phyloP scores from a whole-genome alignment of 139 green algal species.

The Auxenochlorella protothecoides region DNA sequence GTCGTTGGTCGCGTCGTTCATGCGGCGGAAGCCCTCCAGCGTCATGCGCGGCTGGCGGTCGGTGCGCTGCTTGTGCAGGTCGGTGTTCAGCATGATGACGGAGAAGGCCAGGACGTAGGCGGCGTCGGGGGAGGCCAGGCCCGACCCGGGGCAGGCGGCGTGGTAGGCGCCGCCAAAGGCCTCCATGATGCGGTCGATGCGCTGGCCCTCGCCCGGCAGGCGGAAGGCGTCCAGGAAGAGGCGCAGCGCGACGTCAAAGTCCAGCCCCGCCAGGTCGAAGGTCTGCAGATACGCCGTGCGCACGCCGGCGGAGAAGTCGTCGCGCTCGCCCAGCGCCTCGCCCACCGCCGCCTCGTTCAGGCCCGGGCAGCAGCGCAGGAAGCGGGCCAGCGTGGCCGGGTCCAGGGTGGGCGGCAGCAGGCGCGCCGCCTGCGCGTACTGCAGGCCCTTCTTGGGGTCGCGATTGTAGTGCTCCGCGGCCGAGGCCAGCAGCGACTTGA shows the following conservation, averaged over 20 bases:
- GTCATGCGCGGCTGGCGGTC: conserved; percentile 38
- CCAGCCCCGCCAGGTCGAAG: conserved; percentile 63
- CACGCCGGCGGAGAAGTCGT: conserved; percentile 72
- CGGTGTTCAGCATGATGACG: conserved; percentile 83
- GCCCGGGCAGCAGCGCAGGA: conserved; percentile 75
- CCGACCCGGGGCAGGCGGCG: conserved; percentile 3
- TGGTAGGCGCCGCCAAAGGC: conserved; percentile 26
- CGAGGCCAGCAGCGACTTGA: conserved; percentile 66
- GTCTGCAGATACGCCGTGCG: conserved; percentile 48
- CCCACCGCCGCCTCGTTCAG: conserved; percentile 81
- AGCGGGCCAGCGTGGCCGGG: conserved; percentile 49
- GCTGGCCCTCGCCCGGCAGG: conserved; percentile 73
- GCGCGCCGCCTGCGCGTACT: conserved; percentile 60
- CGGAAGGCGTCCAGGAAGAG: conserved; percentile 66
- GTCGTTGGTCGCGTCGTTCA: conserved; percentile 71
- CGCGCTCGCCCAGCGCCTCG: conserved; percentile 84
- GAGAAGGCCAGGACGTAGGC: conserved; percentile 75
- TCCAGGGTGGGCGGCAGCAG: conserved; percentile 61
- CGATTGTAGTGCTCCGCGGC: conserved; percentile 95
- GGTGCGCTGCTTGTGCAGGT: conserved; percentile 54
- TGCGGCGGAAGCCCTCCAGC: conserved; percentile 67
- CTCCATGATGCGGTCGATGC: conserved; percentile 74
- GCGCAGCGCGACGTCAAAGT: conserved; percentile 64
- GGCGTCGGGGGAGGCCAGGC: conserved; percentile 45
- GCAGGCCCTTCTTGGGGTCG: conserved; percentile 88